A percentile compares a stretch with the other conserved stretches of the same genome.
Conservation (phyloP, 108 stramenopile genomes). For the Cylindrotheca fusiformis region DNA sequence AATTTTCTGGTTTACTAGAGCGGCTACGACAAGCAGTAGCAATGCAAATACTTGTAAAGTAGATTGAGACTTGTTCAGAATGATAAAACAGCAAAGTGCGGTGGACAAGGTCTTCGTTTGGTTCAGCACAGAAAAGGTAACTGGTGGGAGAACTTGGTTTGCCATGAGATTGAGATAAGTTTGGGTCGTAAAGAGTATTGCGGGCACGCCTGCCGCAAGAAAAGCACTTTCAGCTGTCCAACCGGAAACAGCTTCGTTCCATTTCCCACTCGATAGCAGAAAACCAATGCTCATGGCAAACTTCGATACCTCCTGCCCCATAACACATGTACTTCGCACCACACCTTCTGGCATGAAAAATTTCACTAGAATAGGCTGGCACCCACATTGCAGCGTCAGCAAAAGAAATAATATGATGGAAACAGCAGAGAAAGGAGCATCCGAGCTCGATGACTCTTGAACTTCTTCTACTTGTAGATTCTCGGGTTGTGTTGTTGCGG, state of each 20-base stretch:
- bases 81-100: constrained; percentile 78
- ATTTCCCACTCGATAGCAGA: constrained; percentile 33
- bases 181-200: constrained; percentile 76
- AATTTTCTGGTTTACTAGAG: constrained; percentile 50
- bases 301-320: constrained; percentile 61
- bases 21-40: constrained; percentile 58
- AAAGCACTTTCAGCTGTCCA: constrained; percentile 46
- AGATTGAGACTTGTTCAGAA: constrained; percentile 73
- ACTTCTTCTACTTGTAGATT: background rate
- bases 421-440: background rate
- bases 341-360: constrained; percentile 61
- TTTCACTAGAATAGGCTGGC: constrained; percentile 72
- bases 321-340: constrained; percentile 61
- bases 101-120: constrained; percentile 91
- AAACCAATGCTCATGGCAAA: constrained; percentile 41
- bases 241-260: constrained; percentile 26
- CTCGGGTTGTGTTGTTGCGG: no score
- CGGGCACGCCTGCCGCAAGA: constrained; percentile 64
- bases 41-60: constrained; percentile 67
- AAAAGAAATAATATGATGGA: constrained; percentile 5
- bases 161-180: constrained; percentile 73
- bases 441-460: background rate
- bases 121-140: constrained; percentile 88
- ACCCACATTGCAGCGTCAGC: constrained; percentile 1
- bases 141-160: constrained; percentile 71